Conservation (phyloP, 2,329 filamentous ascomycete genomes). For the Fonsecaea multimorphosa region DNA sequence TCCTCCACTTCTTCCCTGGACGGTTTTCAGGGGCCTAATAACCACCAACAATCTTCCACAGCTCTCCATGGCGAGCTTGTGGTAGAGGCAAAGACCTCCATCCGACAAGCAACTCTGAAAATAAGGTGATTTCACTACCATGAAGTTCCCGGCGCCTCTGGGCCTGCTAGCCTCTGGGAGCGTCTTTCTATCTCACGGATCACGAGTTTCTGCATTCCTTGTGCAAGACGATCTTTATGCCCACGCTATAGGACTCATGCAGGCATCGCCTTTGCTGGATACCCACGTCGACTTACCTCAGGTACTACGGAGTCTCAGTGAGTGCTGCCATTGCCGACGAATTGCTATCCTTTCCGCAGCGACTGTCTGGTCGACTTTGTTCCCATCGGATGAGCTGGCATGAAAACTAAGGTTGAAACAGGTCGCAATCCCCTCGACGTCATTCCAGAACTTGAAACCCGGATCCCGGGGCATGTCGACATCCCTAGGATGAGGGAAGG, state of each 20-base stretch:
- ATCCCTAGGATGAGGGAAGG: slow-evolving; percentile 74
- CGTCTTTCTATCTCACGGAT: no score
- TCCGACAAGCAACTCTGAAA: no score
- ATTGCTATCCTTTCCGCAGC: neutral
- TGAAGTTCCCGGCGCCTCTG: no score
- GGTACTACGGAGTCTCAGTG: neutral
- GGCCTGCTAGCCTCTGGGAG: no score
- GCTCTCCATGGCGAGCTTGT: no score
- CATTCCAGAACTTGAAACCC: slow-evolving; percentile 59
- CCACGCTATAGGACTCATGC: neutral
- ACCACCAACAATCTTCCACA: no score
- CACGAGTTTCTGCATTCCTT: no score
- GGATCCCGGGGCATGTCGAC: slow-evolving; percentile 74
- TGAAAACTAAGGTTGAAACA: neutral
- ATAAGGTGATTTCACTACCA: no score
- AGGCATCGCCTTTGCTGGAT: neutral
- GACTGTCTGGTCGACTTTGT: neutral
- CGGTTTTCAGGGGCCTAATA: no score
- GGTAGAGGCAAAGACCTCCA: no score
- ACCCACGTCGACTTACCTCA: slow-evolving; percentile 5
- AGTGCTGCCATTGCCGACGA: neutral
- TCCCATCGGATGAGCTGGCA: no score
- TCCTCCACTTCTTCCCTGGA: no score
- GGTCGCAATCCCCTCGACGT: slow-evolving; percentile 26
- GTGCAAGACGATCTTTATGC: neutral